Evolutionary conservation across 2,329 filamentous ascomycete species (phyloP).

Genomic region (Samsoniella hepiali): DNA sequence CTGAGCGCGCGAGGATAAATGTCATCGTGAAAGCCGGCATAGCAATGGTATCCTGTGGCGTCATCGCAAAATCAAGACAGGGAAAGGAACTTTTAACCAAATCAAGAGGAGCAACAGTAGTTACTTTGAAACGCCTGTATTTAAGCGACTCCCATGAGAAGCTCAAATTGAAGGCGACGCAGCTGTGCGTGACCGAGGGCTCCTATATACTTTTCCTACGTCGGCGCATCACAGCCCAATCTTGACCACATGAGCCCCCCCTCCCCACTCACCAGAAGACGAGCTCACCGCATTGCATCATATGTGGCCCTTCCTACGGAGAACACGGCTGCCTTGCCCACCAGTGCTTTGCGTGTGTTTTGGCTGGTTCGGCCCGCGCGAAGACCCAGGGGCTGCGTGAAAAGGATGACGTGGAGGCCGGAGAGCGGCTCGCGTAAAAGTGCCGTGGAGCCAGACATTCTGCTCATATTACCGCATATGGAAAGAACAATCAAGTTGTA

Average conservation of each 20-base stretch:
- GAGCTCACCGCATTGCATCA: neutral
- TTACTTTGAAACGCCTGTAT: neutral
- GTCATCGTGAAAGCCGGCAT: no score
- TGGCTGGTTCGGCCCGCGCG: neutral
- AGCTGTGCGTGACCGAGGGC: neutral
- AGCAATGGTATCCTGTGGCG: neutral
- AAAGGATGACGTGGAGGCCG: constrained; percentile 6
- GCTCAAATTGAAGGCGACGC: neutral
- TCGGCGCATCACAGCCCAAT: neutral
- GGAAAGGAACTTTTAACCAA: neutral
- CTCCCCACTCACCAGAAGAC: neutral
- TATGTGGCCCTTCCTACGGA: neutral
- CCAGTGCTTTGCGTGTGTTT: neutral
- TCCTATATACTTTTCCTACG: constrained; percentile 1
- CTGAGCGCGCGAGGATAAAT: no score
- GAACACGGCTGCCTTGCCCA: neutral
- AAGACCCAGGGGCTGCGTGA: neutral
- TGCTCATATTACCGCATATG: neutral
- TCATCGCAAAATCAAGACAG: neutral
- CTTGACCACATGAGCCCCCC: neutral
- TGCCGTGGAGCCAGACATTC: neutral
- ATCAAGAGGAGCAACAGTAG: neutral
- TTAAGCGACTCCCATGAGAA: neutral
- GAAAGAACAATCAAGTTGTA: neutral
- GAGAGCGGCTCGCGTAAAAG: neutral